Evolutionary conservation across 768 basidiomycete genomes (phyloP).

Genomic region (Rhizopogon vulgaris): DNA sequence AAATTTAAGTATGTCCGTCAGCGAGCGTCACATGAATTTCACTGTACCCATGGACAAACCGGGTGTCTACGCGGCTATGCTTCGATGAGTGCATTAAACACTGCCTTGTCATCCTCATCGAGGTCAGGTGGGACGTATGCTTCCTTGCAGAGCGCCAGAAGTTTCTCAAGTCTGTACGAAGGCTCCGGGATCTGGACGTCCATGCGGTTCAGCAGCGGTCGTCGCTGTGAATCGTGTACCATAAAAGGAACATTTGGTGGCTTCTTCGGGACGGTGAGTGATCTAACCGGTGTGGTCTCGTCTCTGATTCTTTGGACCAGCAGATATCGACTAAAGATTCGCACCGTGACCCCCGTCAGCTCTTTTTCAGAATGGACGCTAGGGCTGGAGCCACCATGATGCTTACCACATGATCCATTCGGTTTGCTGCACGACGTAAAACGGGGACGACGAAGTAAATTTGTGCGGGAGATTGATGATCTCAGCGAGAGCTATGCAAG

Average conservation of each 20-base stretch:
- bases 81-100: slow-evolving; percentile 29
- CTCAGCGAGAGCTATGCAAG: slow-evolving; percentile 57
- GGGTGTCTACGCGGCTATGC: background rate
- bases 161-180: slow-evolving; percentile 42
- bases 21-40: background rate
- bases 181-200: slow-evolving; percentile 53
- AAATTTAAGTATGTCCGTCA: background rate
- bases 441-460: slow-evolving; percentile 48
- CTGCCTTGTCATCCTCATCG: slow-evolving; percentile 44
- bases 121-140: slow-evolving; percentile 38
- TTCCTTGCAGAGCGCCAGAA: slow-evolving; percentile 34
- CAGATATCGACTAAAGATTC: slow-evolving; percentile 47
- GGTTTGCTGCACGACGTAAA: slow-evolving; percentile 57
- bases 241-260: slow-evolving; percentile 32
- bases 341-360: background rate
- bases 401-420: slow-evolving; percentile 67
- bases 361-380: background rate
- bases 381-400: slow-evolving; percentile 8
- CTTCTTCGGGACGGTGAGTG: background rate
- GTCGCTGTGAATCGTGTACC: slow-evolving; percentile 35
- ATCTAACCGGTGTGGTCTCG: background rate
- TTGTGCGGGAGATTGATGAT: slow-evolving; percentile 53
- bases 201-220: slow-evolving; percentile 7
- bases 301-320: slow-evolving; percentile 37
- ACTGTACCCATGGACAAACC: background rate